Conservation (phyloP, 2,329 filamentous ascomycete species). For the Chalara sp. region DNA sequence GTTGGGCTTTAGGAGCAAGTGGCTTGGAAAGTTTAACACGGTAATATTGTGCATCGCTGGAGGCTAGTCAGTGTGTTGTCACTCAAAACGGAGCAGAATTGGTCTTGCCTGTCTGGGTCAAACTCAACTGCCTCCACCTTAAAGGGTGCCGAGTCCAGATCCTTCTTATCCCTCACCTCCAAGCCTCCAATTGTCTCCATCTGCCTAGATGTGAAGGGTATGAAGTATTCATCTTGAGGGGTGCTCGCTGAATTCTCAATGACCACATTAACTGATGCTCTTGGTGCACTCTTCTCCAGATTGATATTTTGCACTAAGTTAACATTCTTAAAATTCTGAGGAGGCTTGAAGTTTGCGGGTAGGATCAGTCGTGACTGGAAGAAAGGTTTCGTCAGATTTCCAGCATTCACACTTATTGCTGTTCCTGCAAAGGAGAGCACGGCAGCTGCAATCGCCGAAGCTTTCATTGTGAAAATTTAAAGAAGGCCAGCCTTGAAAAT, state of each 20-base stretch:
- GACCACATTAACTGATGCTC: slow-evolving; percentile 89
- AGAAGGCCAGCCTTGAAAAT: slow-evolving; percentile 14
- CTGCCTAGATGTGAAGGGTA: slow-evolving; percentile 75
- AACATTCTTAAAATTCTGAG: slow-evolving; percentile 87
- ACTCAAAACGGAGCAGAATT: background rate
- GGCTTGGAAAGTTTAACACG: slow-evolving; percentile 71
- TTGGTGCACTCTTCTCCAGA: slow-evolving; percentile 84
- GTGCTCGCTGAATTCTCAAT: slow-evolving; percentile 79
- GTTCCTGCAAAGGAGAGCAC: slow-evolving; percentile 44
- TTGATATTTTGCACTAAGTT: slow-evolving; percentile 89
- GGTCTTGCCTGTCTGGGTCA: slow-evolving; percentile 47
- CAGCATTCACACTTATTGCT: slow-evolving; percentile 21
- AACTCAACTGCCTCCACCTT: slow-evolving; percentile 60
- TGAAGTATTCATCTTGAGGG: slow-evolving; percentile 82
- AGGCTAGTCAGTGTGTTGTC: slow-evolving; percentile 16
- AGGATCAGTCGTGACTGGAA: slow-evolving; percentile 49
- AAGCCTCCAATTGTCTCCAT: slow-evolving; percentile 75
- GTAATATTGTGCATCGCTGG: slow-evolving; percentile 73
- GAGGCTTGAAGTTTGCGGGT: slow-evolving; percentile 68
- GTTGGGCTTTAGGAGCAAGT: slow-evolving; percentile 68
- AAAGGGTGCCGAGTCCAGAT: slow-evolving; percentile 61
- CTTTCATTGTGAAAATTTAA: slow-evolving; percentile 23
- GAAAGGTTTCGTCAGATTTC: slow-evolving; percentile 29
- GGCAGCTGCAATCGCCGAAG: slow-evolving; percentile 43
- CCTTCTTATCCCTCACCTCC: slow-evolving; percentile 90